A percentile compares a stretch with the other conserved stretches of the same genome.
Conservation (phyloP, 2,329 filamentous ascomycete genomes). For the Pseudogymnoascus sp. region DNA sequence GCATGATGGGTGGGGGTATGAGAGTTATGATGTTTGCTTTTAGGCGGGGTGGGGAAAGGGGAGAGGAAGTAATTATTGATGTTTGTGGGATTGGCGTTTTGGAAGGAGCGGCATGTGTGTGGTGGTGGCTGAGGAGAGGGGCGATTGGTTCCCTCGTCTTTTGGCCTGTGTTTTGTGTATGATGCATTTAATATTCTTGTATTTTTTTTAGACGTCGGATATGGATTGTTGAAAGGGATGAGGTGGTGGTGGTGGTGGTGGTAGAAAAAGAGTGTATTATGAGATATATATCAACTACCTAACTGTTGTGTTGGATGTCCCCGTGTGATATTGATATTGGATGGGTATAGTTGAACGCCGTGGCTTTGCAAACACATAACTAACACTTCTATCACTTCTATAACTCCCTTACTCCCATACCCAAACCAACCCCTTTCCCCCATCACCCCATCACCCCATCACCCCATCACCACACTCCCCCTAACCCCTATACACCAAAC, state of each 20-base stretch:
- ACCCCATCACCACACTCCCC: neutral
- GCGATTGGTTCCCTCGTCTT: neutral
- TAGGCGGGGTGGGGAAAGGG: neutral
- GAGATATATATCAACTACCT: neutral
- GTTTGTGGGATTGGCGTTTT: neutral
- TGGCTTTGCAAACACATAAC: neutral
- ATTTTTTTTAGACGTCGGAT: neutral
- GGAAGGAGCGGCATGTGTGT: neutral
- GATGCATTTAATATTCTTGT: neutral
- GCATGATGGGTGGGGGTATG: neutral
- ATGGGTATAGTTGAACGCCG: neutral
- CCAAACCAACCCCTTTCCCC: neutral
- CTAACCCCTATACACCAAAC: neutral
- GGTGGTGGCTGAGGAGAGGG: neutral
- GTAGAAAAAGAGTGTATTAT: neutral
- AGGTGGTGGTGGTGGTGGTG: neutral
- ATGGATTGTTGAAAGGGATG: neutral
- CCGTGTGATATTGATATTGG: neutral
- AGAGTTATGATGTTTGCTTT: neutral
- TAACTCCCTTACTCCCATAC: neutral
- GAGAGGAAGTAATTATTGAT: neutral
- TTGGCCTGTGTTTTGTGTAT: neutral
- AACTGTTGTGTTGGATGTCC: neutral
- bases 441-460: too few species aligned
- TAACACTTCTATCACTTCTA: neutral